Conservation (phyloP, 1,284 basidiomycete genomes). For the Cryptococcus sp. region DNA sequence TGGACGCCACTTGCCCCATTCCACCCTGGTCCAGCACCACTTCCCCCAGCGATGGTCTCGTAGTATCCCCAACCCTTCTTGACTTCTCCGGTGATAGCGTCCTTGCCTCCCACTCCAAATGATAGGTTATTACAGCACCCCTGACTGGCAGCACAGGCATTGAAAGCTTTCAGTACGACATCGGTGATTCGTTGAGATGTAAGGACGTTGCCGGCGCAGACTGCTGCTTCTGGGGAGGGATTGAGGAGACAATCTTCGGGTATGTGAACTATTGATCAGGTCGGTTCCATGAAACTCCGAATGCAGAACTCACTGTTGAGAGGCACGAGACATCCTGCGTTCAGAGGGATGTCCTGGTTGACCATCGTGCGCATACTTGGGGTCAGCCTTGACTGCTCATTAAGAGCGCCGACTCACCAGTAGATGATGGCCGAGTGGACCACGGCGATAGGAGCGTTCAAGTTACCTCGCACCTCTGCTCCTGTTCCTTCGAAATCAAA, state of each 20-base stretch:
- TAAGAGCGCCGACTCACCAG: constrained; percentile 38
- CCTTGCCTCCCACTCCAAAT: constrained; percentile 76
- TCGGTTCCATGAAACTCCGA: constrained; percentile 23
- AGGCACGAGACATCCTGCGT: constrained; percentile 75
- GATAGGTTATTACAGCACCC: constrained; percentile 66
- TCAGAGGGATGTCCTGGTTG: constrained; percentile 85
- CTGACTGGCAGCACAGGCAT: constrained; percentile 87
- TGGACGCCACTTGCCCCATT: constrained; percentile 70
- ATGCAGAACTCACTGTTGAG: constrained; percentile 11
- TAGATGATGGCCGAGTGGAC: constrained; percentile 93
- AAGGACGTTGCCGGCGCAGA: constrained; percentile 88
- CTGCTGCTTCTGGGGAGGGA: constrained; percentile 80
- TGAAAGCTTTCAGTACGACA: constrained; percentile 87
- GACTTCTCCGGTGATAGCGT: constrained; percentile 64
- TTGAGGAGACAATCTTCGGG: constrained; percentile 74
- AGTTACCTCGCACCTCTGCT: constrained; percentile 80
- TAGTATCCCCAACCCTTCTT: constrained; percentile 75
- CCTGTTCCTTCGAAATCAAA: constrained; percentile 88
- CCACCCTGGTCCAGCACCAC: constrained; percentile 86
- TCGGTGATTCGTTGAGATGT: constrained; percentile 93
- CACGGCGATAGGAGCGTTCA: constrained; percentile 84
- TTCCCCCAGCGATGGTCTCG: constrained; percentile 20
- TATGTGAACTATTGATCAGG: constrained; percentile 66
- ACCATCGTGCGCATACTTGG: constrained; percentile 74
- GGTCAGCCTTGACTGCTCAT: constrained; percentile 45